Evolutionary conservation across 805 yeast genomes (phyloP), one percentile per base, ranked within the genome.

Genomic region (Candida sonorensis): DNA sequence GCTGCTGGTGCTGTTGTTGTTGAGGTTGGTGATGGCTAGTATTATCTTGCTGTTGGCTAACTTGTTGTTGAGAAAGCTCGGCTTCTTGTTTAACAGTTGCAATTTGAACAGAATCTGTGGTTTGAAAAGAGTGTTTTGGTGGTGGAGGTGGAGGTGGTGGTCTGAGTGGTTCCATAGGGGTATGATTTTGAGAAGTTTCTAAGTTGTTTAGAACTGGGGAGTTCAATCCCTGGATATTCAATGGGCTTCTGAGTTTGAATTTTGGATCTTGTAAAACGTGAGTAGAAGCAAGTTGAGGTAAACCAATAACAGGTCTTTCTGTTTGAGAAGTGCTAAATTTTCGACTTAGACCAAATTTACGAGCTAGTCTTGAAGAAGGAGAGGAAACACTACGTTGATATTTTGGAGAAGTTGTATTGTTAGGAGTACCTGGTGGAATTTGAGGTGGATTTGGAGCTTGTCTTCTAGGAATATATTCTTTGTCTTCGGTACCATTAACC

Each of bases 371-470:
- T 23, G 26, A 23, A 7, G 26, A 23, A 4, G 26, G 26, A 23
- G 26, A 23, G 6, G 18, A 13, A 12, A 11, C n/a, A 11, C 12
- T n/a, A 18, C 11, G 23, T 27, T 17, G 22, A n/a, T n/a, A n/a
- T n/a, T n/a, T n/a, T n/a, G n/a, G n/a, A n/a, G n/a, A n/a, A n/a
- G n/a, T n/a, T n/a, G n/a, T n/a, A n/a, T n/a, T n/a, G n/a, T n/a
- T n/a, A n/a, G n/a, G n/a, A n/a, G n/a, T n/a, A n/a, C n/a, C n/a
- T 12, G 34, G 14, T 17, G 32, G 3, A 7, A 38, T 9, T 7
- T 52, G 51, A 8, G 61, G 59, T 12, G 58, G 62, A 4, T 58
- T 55, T 13, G 65, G 66, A 12, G 60, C 60, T 26, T 54, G 63
- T 35, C 61, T 46, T 23, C 45, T 49, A 11, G 65, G 65, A 13